phyloP scores from a whole-genome alignment of 176 grass and related monocot genomes.

The Triticum dicoccoides region DNA sequence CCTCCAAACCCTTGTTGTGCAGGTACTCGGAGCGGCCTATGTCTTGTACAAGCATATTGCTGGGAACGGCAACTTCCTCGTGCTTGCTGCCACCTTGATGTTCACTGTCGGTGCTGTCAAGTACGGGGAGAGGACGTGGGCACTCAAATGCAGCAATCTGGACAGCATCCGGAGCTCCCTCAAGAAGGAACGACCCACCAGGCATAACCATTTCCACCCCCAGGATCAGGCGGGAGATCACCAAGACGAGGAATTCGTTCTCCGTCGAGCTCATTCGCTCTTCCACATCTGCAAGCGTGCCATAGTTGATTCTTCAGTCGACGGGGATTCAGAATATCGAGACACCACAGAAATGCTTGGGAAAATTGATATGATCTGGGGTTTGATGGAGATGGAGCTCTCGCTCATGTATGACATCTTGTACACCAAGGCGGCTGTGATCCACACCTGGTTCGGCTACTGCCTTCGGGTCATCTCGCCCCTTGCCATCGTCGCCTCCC shows the following conservation, averaged over 20 bases:
- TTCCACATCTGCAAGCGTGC: background rate
- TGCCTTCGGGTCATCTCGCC: background rate
- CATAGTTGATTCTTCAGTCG: background rate
- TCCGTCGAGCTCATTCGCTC: background rate
- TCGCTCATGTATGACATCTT: too few relatives aligned
- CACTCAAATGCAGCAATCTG: background rate
- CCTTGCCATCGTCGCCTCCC: background rate
- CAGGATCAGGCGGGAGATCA: background rate
- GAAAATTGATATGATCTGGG: background rate
- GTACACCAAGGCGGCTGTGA: too few relatives aligned
- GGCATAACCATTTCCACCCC: background rate
- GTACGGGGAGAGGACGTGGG: background rate
- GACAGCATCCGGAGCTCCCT: background rate
- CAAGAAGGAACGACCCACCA: background rate
- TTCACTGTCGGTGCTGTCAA: too few relatives aligned
- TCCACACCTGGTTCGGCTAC: background rate
- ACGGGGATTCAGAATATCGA: background rate
- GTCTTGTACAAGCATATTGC: too few relatives aligned
- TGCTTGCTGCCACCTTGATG: too few relatives aligned
- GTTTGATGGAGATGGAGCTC: background rate
- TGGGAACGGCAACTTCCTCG: too few relatives aligned
- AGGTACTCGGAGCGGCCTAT: too few relatives aligned
- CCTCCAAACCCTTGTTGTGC: too few relatives aligned
- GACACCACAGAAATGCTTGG: background rate
- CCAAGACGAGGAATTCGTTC: background rate